Evolutionary conservation across 2,329 filamentous ascomycete species (phyloP).

Genomic region (Fusarium aywerte): DNA sequence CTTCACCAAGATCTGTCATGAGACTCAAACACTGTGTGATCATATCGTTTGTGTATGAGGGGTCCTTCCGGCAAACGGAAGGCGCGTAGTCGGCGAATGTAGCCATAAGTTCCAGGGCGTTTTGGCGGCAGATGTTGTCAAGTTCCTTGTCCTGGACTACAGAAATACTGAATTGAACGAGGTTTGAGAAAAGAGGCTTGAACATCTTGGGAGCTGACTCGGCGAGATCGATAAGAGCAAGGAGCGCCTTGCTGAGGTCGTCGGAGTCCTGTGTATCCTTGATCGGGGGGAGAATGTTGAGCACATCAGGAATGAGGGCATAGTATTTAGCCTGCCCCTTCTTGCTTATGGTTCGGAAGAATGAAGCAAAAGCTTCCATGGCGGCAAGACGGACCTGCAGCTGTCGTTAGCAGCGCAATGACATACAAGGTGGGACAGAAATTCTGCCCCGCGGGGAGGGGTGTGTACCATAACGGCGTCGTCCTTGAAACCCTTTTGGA

Average conservation of each 20-base stretch:
- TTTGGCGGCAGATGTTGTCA: slow-evolving; percentile 88
- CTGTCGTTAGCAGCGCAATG: slow-evolving; percentile 30
- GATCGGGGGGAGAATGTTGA: slow-evolving; percentile 93
- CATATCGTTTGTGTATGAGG: slow-evolving; percentile 94
- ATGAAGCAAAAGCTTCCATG: slow-evolving; percentile 96
- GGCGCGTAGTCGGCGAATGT: slow-evolving; percentile 97
- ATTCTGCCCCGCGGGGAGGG: slow-evolving; percentile 6
- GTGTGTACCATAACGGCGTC: slow-evolving; percentile 76
- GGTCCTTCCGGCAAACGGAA: slow-evolving; percentile 93
- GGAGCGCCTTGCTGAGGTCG: slow-evolving; percentile 86
- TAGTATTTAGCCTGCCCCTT: slow-evolving; percentile 92
- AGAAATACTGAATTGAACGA: slow-evolving; percentile 91
- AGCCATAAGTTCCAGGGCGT: slow-evolving; percentile 95
- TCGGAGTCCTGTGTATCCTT: slow-evolving; percentile 93
- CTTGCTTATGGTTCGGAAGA: slow-evolving; percentile 91
- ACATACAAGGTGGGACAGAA: slow-evolving; percentile 8
- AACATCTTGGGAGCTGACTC: slow-evolving; percentile 98
- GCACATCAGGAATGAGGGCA: slow-evolving; percentile 84
- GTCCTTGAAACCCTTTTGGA: slow-evolving; percentile 92
- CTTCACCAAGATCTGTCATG: slow-evolving; percentile 95
- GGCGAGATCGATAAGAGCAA: slow-evolving; percentile 92
- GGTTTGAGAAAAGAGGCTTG: slow-evolving; percentile 88
- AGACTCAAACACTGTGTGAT: slow-evolving; percentile 97
- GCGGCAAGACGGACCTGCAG: slow-evolving; percentile 85
- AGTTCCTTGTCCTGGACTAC: slow-evolving; percentile 97